Evolutionary conservation across 805 yeast genomes (phyloP).

Genomic region (Jamesozyma hellenica): DNA sequence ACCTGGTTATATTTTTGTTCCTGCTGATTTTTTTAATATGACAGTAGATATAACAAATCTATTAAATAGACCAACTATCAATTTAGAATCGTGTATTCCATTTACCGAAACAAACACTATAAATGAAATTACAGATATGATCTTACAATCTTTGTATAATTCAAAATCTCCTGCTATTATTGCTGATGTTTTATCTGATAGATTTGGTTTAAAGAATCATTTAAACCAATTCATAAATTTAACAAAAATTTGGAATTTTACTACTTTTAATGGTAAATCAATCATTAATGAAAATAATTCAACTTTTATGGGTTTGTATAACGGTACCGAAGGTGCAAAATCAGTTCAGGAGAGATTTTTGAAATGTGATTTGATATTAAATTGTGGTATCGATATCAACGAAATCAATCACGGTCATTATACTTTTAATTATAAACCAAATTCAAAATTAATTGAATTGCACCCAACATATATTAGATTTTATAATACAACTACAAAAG

Average conservation of each 20-base stretch:
- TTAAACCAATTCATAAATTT: slow-evolving; percentile 39
- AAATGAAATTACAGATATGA: slow-evolving; percentile 32
- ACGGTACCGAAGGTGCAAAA: slow-evolving; percentile 46
- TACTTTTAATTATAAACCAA: slow-evolving; percentile 37
- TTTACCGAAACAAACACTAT: slow-evolving; percentile 2
- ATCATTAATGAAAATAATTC: slow-evolving; percentile 58
- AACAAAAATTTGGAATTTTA: slow-evolving; percentile 43
- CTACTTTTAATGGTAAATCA: slow-evolving; percentile 64
- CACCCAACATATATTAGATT: slow-evolving; percentile 46
- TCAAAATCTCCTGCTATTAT: slow-evolving; percentile 54
- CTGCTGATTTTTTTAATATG: slow-evolving; percentile 53
- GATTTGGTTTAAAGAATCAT: slow-evolving; percentile 40
- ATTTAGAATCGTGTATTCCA: slow-evolving; percentile 8
- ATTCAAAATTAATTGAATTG: slow-evolving; percentile 36
- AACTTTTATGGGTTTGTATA: slow-evolving; percentile 61
- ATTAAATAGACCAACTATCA: slow-evolving; percentile 10
- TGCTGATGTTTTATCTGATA: slow-evolving; percentile 59
- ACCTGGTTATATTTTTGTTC: slow-evolving; percentile 79
- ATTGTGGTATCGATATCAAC: slow-evolving; percentile 57
- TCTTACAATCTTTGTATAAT: slow-evolving; percentile 42
- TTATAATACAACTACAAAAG: slow-evolving; percentile 22
- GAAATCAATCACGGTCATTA: slow-evolving; percentile 66
- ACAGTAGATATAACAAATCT: slow-evolving; percentile 15
- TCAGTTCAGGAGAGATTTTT: slow-evolving; percentile 41
- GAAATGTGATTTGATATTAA: slow-evolving; percentile 56